phyloP scores from a whole-genome alignment of 2,329 filamentous ascomycete genomes.

The Amauroascus niger region DNA sequence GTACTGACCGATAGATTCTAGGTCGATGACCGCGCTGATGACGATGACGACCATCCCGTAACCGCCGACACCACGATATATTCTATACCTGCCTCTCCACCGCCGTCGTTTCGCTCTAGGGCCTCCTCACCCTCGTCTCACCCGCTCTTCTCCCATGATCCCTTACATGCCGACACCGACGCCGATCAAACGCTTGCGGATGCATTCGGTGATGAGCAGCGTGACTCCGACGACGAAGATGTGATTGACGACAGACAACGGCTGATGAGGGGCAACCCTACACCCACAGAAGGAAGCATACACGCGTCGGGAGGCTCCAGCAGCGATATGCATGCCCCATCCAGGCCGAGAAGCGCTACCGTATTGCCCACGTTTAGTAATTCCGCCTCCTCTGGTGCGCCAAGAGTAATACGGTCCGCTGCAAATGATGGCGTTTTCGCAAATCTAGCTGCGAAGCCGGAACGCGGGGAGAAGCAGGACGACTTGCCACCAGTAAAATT shows the following conservation, averaged over 20 bases:
- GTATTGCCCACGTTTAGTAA: neutral
- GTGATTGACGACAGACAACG: slow-evolving; percentile 75
- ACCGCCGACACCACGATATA: slow-evolving; percentile 25
- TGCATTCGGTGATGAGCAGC: slow-evolving; percentile 77
- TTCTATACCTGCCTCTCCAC: slow-evolving; percentile 34
- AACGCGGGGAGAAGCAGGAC: slow-evolving; percentile 69
- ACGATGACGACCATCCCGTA: slow-evolving; percentile 28
- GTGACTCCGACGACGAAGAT: slow-evolving; percentile 60
- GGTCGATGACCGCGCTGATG: slow-evolving; percentile 39
- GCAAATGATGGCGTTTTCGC: slow-evolving; percentile 93
- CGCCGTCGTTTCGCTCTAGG: slow-evolving; percentile 80
- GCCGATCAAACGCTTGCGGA: slow-evolving; percentile 80
- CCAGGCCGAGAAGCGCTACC: neutral
- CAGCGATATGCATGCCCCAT: neutral
- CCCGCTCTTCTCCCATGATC: slow-evolving; percentile 45
- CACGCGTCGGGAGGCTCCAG: neutral
- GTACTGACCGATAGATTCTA: slow-evolving; percentile 20
- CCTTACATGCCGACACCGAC: slow-evolving; percentile 42
- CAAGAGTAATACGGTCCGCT: slow-evolving; percentile 33
- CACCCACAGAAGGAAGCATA: slow-evolving; percentile 9
- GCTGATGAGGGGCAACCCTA: slow-evolving; percentile 60
- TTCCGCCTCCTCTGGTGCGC: slow-evolving; percentile 11
- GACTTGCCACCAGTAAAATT: slow-evolving; percentile 88
- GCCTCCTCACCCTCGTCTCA: slow-evolving; percentile 56
- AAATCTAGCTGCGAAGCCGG: slow-evolving; percentile 84